phyloP scores from a whole-genome alignment of 306 rosid genomes.

The Dalbergia cultrata region DNA sequence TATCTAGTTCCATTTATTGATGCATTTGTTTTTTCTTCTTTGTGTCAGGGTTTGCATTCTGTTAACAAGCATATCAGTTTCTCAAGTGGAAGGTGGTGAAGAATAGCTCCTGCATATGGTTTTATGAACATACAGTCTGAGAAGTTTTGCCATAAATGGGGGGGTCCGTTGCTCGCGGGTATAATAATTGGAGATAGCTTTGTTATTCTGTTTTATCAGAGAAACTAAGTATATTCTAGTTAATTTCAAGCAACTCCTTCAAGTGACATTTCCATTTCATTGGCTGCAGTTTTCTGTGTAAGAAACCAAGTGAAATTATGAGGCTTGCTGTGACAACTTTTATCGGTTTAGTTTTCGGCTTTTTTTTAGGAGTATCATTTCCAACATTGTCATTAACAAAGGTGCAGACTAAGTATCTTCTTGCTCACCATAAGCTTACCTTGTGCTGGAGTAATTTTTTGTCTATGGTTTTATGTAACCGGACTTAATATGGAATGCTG shows the following conservation, averaged over 20 bases:
- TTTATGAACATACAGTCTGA: slow-evolving; percentile 54
- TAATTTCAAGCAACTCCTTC: slow-evolving; percentile 31
- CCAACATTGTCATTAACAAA: slow-evolving; percentile 86
- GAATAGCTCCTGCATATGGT: slow-evolving; percentile 53
- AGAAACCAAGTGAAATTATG: slow-evolving; percentile 88
- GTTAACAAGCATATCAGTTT: slow-evolving; percentile 41
- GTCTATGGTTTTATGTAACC: slow-evolving; percentile 31
- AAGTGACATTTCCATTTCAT: slow-evolving; percentile 47
- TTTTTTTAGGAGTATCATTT: slow-evolving; percentile 90
- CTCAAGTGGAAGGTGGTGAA: slow-evolving; percentile 53
- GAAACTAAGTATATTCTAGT: slow-evolving; percentile 25
- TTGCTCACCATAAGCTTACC: slow-evolving; percentile 28
- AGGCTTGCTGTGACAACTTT: slow-evolving; percentile 85
- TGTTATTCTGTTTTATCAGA: slow-evolving; percentile 18
- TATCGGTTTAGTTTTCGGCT: slow-evolving; percentile 87
- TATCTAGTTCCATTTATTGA: slow-evolving; percentile 45
- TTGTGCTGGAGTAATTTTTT: slow-evolving; percentile 31
- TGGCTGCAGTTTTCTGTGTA: slow-evolving; percentile 70
- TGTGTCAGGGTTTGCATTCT: slow-evolving; percentile 51
- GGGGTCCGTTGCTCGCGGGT: slow-evolving; percentile 92
- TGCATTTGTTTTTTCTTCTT: slow-evolving; percentile 46
- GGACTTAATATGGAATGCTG: slow-evolving; percentile 37
- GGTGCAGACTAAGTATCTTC: slow-evolving; percentile 56
- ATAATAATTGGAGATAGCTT: slow-evolving; percentile 35
- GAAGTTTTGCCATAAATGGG: slow-evolving; percentile 75